phyloP scores from a whole-genome alignment of 495 filamentous ascomycete species.

The Haplographium delicatum region DNA sequence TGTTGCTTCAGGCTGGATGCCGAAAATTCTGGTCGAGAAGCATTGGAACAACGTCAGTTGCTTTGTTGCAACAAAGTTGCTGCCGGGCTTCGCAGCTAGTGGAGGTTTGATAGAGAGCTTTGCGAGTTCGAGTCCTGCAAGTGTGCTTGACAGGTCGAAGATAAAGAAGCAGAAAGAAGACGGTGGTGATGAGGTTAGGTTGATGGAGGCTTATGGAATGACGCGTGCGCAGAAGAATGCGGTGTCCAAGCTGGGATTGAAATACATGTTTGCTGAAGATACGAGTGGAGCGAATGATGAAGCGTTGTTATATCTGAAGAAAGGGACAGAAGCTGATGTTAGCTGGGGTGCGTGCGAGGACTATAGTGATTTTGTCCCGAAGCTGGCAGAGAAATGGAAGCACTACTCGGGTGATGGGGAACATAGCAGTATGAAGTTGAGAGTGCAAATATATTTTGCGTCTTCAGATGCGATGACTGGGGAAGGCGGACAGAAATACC shows the following conservation, averaged over 20 bases:
- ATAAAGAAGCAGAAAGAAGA: background rate
- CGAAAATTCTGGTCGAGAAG: conserved; percentile 23
- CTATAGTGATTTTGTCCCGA: conserved; percentile 5
- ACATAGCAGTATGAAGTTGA: conserved; percentile 15
- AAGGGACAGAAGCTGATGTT: background rate
- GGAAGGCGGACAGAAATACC: conserved; percentile 18
- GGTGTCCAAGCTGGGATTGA: conserved; percentile 5
- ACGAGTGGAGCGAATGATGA: conserved; percentile 20
- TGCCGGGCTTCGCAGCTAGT: conserved; percentile 4
- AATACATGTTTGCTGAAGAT: conserved; percentile 20
- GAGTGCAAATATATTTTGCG: conserved; percentile 12
- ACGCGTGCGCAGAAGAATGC: conserved; percentile 7
- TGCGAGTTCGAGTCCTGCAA: background rate
- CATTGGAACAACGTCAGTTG: conserved; percentile 32
- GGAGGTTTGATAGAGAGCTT: background rate
- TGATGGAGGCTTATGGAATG: conserved; percentile 8
- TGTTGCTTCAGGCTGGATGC: conserved; percentile 18
- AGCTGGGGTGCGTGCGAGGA: conserved; percentile 18
- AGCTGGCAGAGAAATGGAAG: conserved; percentile 7
- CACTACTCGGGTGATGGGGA: conserved; percentile 1
- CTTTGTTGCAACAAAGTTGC: conserved; percentile 26
- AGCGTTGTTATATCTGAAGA: conserved; percentile 21
- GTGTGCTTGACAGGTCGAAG: background rate
- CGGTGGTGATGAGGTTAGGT: conserved; percentile 8
- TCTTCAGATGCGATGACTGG: conserved; percentile 21